Conservation (phyloP, 1,284 basidiomycete genomes). For the Cryptococcus floricola region DNA sequence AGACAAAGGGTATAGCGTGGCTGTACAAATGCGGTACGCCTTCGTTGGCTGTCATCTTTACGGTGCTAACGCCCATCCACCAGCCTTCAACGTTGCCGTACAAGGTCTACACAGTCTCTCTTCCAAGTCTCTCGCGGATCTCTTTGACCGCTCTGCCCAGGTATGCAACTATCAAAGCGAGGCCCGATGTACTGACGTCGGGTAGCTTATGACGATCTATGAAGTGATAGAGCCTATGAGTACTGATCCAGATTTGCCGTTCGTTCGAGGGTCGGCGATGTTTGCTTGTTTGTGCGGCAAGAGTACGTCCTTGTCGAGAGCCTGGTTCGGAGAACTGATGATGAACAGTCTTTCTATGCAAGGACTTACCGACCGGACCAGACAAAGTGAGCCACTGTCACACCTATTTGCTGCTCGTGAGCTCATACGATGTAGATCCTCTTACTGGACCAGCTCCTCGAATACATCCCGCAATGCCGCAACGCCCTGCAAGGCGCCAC, state of each 20-base stretch:
- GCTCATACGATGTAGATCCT: background rate
- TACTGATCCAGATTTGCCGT: background rate
- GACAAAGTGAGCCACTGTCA: slow-evolving; percentile 2
- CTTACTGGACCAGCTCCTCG: slow-evolving; percentile 1
- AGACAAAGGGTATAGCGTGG: slow-evolving; percentile 1
- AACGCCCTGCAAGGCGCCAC: background rate
- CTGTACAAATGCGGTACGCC: slow-evolving; percentile 1
- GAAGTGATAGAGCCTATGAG: background rate
- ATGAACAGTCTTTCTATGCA: slow-evolving; percentile 2
- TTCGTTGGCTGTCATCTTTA: background rate
- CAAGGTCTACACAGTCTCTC: background rate
- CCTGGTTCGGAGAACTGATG: background rate
- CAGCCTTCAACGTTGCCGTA: slow-evolving; percentile 1
- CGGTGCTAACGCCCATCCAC: background rate
- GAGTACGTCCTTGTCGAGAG: background rate
- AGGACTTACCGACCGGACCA: background rate
- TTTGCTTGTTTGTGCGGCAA: slow-evolving; percentile 8
- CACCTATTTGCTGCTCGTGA: background rate
- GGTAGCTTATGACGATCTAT: slow-evolving; percentile 1
- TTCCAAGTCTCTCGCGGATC: background rate
- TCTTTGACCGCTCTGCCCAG: slow-evolving; percentile 1
- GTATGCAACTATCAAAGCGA: background rate
- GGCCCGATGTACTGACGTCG: background rate
- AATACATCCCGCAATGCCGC: background rate
- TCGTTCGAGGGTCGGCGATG: slow-evolving; percentile 3